Base-by-base conservation (phyloP, 768 basidiomycete species). In the Tylopilus intermedius region DNA sequence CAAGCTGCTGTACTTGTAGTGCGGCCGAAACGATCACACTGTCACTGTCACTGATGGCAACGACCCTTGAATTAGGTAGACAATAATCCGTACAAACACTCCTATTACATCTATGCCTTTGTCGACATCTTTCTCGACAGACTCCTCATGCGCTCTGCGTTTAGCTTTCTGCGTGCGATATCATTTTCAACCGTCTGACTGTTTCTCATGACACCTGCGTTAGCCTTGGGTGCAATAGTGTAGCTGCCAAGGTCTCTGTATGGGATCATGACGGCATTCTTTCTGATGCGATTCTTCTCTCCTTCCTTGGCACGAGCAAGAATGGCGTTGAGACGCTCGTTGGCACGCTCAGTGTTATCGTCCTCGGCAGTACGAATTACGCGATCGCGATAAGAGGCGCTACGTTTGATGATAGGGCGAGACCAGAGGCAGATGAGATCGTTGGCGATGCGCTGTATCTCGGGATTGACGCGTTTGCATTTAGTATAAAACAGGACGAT, bases 401-500 rank as follows among this genome's bases (percentile, higher is more conserved):
- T 87, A 26, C 90, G 84, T 62, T 93, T 91, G 73, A 94, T 87
- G 69, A 95, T 94, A 0, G 93, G 93, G 6, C 93, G 79, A 29
- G 89, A 90, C 93, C 93, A 95, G 6, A 74, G 70, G 11, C 82
- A 86, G 38, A 98, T 84, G 53, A 99, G 87, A 45, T 87, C 82
- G 56, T 86, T 80, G 9, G 95, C 94, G 40, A 82, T 81, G 49
- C 90, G 84, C n/a, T 76, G 71, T 50, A 99, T 86, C 48, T 87
- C 83, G 0, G 88, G 79, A 4, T 86, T 86, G 44, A 93, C 92
- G 42, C 92, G 87, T 67, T 88, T 91, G 77, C 88, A 90, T 65
- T 94, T 94, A 22, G 94, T 95, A 76, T 99, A 99, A 72, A 98
- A 98, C 27, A 95, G 74, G 37, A 98, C 76, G 60, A 98, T 79